Evolutionary conservation across 1,284 basidiomycete genomes (phyloP), one percentile per base, ranked within the genome.

Genomic region (Leccinum solheimii): DNA sequence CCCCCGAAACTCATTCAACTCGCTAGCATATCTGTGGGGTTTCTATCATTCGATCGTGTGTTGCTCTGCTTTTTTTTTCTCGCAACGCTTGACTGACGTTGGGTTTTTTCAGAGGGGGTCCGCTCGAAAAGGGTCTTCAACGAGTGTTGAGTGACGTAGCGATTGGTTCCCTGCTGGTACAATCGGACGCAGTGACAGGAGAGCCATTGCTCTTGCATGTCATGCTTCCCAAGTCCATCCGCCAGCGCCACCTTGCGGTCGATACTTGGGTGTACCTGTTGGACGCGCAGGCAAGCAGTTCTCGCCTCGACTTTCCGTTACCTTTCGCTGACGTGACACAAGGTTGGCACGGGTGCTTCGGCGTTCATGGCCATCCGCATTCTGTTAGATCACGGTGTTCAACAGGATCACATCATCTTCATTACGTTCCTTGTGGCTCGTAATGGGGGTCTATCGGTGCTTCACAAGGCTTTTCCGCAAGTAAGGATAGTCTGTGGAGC

Each of bases 361-460:
- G 95, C 94, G 1, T 90, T 96, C 75, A 98, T 98, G 97, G 92
- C 95, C 0, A 92, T 99, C 61, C 89, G 97, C n/a, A 86, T 97
- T 5, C 80, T 98, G 16, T 83, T 98, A 27, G 97, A 99, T 72
- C 97, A 99, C 70, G 95, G 96, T n/a, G 89, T 98, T 8, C 84
- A 73, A 66, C 86, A 95, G 71, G 83, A 90, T 52, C 88, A 90
- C 69, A 94, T 95, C 69, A 86, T 95, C 61, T 94, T 95, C 70
- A 85, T 96, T 23, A 90, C 93, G 1, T 92, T 97, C 78, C 80
- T 98, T n/a, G 90, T 96, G 43, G 89, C 93, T 4, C 83, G 86
- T 19, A 82, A 81, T 36, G 95, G 95, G 23, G 92, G 95, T 14
- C 77, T 94, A 21, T 86, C 87, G 14, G 86, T 93, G 1, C 78